Evolutionary conservation across 2,329 filamentous ascomycete species (phyloP), one percentile per base, ranked within the genome.

Genomic region (Botrytis pseudocinerea): DNA sequence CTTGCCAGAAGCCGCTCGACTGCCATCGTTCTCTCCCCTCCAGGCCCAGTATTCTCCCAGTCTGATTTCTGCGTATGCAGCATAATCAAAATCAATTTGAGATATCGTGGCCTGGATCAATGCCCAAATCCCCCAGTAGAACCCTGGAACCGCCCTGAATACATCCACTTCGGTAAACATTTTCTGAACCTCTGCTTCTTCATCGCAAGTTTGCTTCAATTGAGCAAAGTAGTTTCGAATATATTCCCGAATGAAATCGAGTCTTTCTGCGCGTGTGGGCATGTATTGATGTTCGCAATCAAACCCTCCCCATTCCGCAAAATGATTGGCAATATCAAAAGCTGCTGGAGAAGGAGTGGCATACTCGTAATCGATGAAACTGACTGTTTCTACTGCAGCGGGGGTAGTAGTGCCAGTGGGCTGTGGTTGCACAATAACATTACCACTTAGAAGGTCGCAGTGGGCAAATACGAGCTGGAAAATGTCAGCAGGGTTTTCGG

Each of bases 311-410:
- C 96, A 99, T 84, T 99, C 96, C 65, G 96, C 94, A 81, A 99
- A 97, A 85, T 99, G 96, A 84, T 99, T 99, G 69, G 95, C 92
- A 78, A 99, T 91, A 82, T 99, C 96, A 83, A 99, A 99, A 2
- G 95, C 95, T 6, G 95, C 94, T 1, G 95, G 95, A 0, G 95
- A 95, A 3, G 96, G 95, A 7, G 94, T 96, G 22, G 95, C 94
- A 83, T 99, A 99, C 83, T 99, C 96, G 85, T 98, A 99, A 84
- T 99, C 96, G 82, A 99, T 99, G 83, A 99, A 98, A 80, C 89
- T 89, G 72, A 95, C 91, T 4, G 83, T 86, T 66, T 87, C 85
- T 38, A 85, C 81, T 42, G 71, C 74, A 48, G 82, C 81, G 44
- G 83, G 80, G 22, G 81, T 78, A 40, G 77, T 77, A 32, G 77